A percentile compares a stretch with the other conserved stretches of the same genome.
phyloP scores from a whole-genome alignment of 1,284 basidiomycete species.

The Wallemia mellicola region DNA sequence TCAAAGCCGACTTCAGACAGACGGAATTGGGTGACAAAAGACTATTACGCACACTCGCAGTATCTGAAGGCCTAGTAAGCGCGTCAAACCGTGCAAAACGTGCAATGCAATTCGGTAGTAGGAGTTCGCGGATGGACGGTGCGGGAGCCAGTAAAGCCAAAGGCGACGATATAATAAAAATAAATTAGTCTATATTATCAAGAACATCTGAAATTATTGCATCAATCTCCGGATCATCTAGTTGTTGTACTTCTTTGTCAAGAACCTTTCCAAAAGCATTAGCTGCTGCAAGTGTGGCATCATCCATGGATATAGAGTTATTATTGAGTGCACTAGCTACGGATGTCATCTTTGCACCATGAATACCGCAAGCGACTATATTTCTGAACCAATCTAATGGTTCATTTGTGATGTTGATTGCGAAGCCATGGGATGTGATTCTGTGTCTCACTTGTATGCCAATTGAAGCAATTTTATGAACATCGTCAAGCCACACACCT shows the following conservation, averaged over 20 bases:
- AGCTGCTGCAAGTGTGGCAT: conserved; percentile 8
- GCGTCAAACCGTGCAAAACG: conserved; percentile 49
- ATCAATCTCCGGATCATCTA: not conserved
- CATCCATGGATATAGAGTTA: conserved; percentile 5
- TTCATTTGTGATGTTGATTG: conserved; percentile 59
- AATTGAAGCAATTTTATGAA: conserved; percentile 64
- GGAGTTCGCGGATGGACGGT: conserved; percentile 59
- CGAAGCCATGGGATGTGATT: conserved; percentile 79
- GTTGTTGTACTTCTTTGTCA: conserved; percentile 10
- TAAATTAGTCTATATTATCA: not conserved
- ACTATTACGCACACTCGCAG: conserved; percentile 38
- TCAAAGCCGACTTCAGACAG: conserved; percentile 44
- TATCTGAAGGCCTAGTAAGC: conserved; percentile 32
- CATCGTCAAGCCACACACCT: conserved; percentile 35
- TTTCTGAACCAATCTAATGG: conserved; percentile 55
- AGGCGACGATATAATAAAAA: conserved; percentile 9
- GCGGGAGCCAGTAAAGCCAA: conserved; percentile 14
- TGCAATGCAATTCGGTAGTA: conserved; percentile 91
- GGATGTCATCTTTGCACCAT: conserved; percentile 21
- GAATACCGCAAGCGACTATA: conserved; percentile 73
- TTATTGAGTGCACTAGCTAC: not conserved
- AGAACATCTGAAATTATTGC: not conserved
- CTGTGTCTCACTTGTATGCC: conserved; percentile 87
- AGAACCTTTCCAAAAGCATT: conserved; percentile 11
- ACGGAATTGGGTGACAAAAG: conserved; percentile 52